Conservation (phyloP, 306 rosid genomes). For the Dalbergia oliveri region DNA sequence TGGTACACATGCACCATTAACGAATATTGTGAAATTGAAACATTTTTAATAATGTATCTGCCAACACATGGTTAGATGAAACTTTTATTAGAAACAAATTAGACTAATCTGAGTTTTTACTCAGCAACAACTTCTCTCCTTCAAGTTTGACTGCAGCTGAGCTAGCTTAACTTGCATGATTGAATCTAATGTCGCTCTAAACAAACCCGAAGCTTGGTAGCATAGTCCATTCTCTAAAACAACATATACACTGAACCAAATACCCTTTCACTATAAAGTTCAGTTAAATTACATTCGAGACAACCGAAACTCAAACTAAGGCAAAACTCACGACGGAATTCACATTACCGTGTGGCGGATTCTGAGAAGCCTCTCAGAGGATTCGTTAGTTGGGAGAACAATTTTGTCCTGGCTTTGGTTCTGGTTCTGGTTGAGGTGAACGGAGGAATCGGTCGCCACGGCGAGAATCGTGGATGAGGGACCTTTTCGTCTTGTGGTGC, state of each 20-base stretch:
- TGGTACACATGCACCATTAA: neutral
- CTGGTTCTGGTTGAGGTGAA: neutral
- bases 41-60: neutral
- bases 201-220: too few species aligned
- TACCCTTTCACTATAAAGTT: neutral
- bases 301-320: neutral
- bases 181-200: too few species aligned
- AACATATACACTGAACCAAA: neutral
- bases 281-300: neutral
- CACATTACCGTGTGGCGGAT: conserved; percentile 89
- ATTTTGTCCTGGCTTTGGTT: conserved; percentile 51
- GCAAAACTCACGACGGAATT: neutral
- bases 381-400: conserved; percentile 84
- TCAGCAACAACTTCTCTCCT: neutral
- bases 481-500: conserved; percentile 39
- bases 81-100: neutral
- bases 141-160: neutral
- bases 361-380: conserved; percentile 81
- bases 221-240: too few species aligned
- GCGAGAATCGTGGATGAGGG: conserved; percentile 54
- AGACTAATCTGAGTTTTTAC: neutral
- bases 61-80: neutral
- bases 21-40: neutral
- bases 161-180: too few species aligned
- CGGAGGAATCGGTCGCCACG: conserved; percentile 63